These are phyloP conservation scores for Ulvella scutata DNA, from an alignment of 139 green algal genomes.

Conservation along the genomic window DNA sequence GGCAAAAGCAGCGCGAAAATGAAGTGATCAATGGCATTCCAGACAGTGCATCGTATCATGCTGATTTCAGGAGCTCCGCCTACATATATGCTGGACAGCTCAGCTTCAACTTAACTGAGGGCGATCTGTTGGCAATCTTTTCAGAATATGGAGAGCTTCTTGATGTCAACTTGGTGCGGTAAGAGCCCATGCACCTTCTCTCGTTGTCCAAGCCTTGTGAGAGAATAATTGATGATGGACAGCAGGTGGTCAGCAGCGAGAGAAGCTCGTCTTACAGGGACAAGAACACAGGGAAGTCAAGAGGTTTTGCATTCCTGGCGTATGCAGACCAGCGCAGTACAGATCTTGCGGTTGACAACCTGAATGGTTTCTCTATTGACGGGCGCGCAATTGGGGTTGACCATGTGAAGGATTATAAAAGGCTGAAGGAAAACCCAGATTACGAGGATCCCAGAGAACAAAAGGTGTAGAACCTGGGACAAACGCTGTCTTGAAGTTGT, in stretches of 20 bases:
- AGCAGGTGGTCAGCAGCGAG: neutral
- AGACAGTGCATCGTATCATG: slow-evolving; percentile 87
- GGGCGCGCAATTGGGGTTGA: slow-evolving; percentile 78
- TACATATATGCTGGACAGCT: slow-evolving; percentile 86
- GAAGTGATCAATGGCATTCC: slow-evolving; percentile 30
- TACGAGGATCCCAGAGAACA: too few species aligned
- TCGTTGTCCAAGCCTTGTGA: neutral
- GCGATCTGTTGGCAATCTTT: slow-evolving; percentile 93
- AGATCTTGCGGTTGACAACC: slow-evolving; percentile 92
- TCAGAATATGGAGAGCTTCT: slow-evolving; percentile 93
- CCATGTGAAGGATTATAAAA: slow-evolving; percentile 94
- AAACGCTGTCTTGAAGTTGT: too few species aligned
- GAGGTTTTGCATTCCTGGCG: slow-evolving; percentile 88
- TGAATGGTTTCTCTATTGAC: slow-evolving; percentile 72
- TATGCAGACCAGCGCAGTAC: slow-evolving; percentile 98
- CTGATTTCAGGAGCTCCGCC: slow-evolving; percentile 76
- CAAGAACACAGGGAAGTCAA: slow-evolving; percentile 44
- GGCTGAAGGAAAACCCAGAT: slow-evolving; percentile 53
- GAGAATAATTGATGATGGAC: neutral
- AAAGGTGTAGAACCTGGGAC: too few species aligned
- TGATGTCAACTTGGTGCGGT: slow-evolving; percentile 74
- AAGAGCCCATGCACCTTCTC: neutral
- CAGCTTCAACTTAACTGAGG: slow-evolving; percentile 80
- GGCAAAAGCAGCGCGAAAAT: neutral
- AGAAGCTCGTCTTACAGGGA: slow-evolving; percentile 27